These are phyloP conservation scores for Phoma sp. DNA, from an alignment of 2,329 filamentous ascomycete genomes.

Conservation along the genomic window DNA sequence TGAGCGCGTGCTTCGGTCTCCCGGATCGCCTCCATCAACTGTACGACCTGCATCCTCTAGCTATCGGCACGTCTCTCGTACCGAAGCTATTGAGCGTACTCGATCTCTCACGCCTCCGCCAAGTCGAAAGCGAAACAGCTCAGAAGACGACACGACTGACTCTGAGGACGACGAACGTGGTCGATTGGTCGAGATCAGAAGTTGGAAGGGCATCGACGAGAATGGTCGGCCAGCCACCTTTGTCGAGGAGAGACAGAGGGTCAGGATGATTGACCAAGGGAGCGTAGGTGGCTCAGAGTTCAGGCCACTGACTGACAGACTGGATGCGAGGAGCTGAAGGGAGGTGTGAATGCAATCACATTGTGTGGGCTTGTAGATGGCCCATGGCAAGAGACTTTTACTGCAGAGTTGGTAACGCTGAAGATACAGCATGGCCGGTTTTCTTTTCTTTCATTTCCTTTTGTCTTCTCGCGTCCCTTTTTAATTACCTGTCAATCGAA, in stretches of 20 bases:
- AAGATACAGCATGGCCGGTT: neutral
- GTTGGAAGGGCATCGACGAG: conserved; percentile 41
- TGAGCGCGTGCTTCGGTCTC: conserved; percentile 1
- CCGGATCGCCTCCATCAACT: conserved; percentile 14
- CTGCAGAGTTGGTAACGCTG: neutral
- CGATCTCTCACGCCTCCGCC: conserved; percentile 19
- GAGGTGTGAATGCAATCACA: conserved; percentile 4
- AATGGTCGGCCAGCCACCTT: conserved; percentile 37
- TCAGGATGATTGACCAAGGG: conserved; percentile 10
- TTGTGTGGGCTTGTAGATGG: neutral
- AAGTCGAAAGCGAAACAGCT: conserved; percentile 21
- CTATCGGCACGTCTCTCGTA: conserved; percentile 25
- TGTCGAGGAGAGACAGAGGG: conserved; percentile 32
- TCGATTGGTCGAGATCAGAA: conserved; percentile 27
- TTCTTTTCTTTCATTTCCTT: neutral
- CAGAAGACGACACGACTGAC: conserved; percentile 34
- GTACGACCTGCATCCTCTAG: conserved; percentile 9
- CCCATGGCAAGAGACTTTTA: neutral
- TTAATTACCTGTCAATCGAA: too few species aligned
- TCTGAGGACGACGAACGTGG: conserved; percentile 32
- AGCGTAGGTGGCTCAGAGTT: conserved; percentile 11
- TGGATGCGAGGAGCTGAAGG: conserved; percentile 10
- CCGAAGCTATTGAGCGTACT: conserved; percentile 8
- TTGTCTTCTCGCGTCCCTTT: too few species aligned
- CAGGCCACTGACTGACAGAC: conserved; percentile 10